Percentiles rank a stretch among this genome's conserved stretches.
phyloP scores from a whole-genome alignment of 2,329 filamentous ascomycete genomes.

The Fusarium fracticaudum region DNA sequence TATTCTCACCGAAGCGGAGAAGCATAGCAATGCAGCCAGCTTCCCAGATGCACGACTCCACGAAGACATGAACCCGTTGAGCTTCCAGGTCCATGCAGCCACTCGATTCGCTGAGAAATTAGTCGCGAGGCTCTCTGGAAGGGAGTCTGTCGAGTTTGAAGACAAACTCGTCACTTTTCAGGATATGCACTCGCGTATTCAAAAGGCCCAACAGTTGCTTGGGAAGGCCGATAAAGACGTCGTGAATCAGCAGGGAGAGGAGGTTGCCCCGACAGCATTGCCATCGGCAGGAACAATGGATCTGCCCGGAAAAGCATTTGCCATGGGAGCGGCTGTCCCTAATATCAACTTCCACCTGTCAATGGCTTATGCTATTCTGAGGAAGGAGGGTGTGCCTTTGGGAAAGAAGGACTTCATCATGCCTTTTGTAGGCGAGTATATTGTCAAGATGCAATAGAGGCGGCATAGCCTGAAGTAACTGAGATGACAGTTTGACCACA shows the following conservation, averaged over 20 bases:
- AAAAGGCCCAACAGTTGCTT: conserved; percentile 37
- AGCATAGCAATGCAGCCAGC: conserved; percentile 41
- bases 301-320: conserved; percentile 50
- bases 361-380: conserved; percentile 66
- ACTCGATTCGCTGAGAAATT: conserved; percentile 40
- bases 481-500: neutral
- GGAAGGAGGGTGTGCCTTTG: conserved; percentile 66
- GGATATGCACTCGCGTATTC: conserved; percentile 46
- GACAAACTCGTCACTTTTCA: conserved; percentile 44
- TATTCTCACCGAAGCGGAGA: conserved; percentile 47
- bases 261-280: conserved; percentile 35
- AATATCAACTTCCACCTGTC: conserved; percentile 70
- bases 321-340: conserved; percentile 58
- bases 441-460: conserved; percentile 29
- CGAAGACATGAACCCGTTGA: conserved; percentile 52
- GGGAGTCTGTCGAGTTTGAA: conserved; percentile 31
- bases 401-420: conserved; percentile 65
- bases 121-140: conserved; percentile 44
- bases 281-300: conserved; percentile 32
- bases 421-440: conserved; percentile 35
- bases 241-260: conserved; percentile 44
- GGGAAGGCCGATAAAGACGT: conserved; percentile 45
- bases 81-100: conserved; percentile 48
- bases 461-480: neutral
- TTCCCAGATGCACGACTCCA: conserved; percentile 44